Evolutionary conservation across 2,329 filamentous ascomycete genomes (phyloP).

Genomic region (Xylaria sp.): DNA sequence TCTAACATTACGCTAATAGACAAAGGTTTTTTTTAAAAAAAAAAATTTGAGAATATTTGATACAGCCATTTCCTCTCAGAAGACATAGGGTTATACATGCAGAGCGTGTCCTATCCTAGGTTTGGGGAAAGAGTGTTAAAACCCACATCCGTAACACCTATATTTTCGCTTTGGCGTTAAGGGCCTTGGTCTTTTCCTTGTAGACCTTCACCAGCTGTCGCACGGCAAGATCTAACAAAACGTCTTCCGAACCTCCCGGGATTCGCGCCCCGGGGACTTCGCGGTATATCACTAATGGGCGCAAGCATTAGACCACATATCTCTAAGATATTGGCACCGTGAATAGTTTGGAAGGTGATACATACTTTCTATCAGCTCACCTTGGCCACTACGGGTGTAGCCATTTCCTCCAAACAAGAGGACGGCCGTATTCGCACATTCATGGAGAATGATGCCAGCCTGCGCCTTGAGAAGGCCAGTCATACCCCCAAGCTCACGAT

Average conservation of each 20-base stretch:
- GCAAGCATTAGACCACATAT: not conserved
- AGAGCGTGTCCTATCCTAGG: not conserved
- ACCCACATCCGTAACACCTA: conserved; percentile 2
- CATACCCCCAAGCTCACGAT: conserved; percentile 70
- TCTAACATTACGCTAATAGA: too few relatives aligned
- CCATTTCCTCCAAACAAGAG: conserved; percentile 77
- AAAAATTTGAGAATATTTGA: not conserved
- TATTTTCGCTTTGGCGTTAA: conserved; percentile 40
- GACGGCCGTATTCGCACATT: conserved; percentile 72
- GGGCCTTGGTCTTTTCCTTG: conserved; percentile 59
- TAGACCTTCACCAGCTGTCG: conserved; percentile 75
- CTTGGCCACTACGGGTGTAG: conserved; percentile 71
- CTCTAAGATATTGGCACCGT: not conserved
- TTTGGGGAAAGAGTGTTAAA: too few relatives aligned
- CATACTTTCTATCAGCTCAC: conserved; percentile 72
- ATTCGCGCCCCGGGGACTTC: conserved; percentile 67
- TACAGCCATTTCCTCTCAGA: not conserved
- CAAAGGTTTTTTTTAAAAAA: too few relatives aligned
- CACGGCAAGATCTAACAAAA: conserved; percentile 72
- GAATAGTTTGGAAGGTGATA: conserved; percentile 33
- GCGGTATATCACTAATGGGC: conserved; percentile 56
- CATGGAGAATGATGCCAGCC: conserved; percentile 72
- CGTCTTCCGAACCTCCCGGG: conserved; percentile 74
- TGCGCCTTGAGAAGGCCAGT: conserved; percentile 77
- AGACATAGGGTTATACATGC: not conserved